Base-by-base conservation (phyloP, 768 basidiomycete genomes). In the Calocybe indica region DNA sequence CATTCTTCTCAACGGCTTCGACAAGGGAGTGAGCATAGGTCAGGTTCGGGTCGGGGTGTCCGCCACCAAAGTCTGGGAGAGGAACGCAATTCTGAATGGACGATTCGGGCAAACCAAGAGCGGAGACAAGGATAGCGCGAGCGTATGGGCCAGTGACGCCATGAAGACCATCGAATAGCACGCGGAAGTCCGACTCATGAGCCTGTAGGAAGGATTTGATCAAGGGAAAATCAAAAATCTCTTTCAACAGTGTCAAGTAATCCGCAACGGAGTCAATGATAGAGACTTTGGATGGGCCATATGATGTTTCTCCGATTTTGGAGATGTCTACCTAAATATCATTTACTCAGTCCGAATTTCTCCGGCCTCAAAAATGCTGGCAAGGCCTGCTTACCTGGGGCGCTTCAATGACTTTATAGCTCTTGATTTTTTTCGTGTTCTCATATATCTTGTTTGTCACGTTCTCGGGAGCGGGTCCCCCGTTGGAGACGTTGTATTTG, bases 131-230 rank as follows among this genome's bases (percentile, higher is more conserved):
- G 66, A 98, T 88, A 9, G 87, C 91, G 11, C 74, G 76, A 1
- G 92, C 96, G 60, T 98, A 99, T 1, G 96, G 95, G 31, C 96
- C 96, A 3, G 96, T 98, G 51, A 99, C 96, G 50, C 96, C 96
- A 60, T 93, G 81, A 43, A 99, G 71, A 45, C 93, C 96, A 62
- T 99, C 96, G 65, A 99, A 99, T 55, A 98, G 81, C 46, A 97
- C 87, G 35, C 76, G 83, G 72, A 84, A 90, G 52, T 84, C 80
- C 15, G 74, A 66, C 35, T 72, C 68, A 66, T 88, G 87, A 28
- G 76, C 69, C 34, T 73, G 67, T 13, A 99, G 79, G 84, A 95
- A 99, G 34, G 75, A 68, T 64, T 90, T 87, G 80, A 98, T 96
- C 55, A 92, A 78, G 28, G 79, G 68, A 68, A 99, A 97, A 71